phyloP scores from a whole-genome alignment of 495 filamentous ascomycete species.

The Aspergillus indologenus region DNA sequence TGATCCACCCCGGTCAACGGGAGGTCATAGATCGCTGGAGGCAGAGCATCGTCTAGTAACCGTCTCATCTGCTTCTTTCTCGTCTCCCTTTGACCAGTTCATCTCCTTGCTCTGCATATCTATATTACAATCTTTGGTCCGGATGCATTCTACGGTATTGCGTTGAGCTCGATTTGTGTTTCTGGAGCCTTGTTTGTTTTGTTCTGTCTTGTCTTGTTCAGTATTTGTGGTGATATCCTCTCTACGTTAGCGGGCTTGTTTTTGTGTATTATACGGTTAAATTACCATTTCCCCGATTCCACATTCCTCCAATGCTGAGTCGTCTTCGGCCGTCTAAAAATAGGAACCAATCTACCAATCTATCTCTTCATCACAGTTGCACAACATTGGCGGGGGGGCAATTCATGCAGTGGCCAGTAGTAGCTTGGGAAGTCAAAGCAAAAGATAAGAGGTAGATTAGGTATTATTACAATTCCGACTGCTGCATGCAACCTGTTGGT shows the following conservation, averaged over 20 bases:
- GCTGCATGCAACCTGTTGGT: neutral
- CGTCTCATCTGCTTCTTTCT: neutral
- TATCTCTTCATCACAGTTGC: too few species aligned
- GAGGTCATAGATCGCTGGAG: conserved; percentile 91
- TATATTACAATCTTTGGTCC: neutral
- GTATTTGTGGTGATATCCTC: neutral
- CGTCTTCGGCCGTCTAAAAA: neutral
- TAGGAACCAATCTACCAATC: neutral
- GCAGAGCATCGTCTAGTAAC: conserved; percentile 58
- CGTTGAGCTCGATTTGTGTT: neutral
- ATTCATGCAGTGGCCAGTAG: too few species aligned
- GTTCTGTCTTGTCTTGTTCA: neutral
- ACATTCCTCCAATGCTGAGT: too few species aligned
- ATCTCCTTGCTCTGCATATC: neutral
- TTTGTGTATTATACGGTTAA: neutral
- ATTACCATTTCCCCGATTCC: neutral
- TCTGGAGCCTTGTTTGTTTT: neutral
- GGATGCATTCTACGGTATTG: neutral
- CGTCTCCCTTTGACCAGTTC: conserved; percentile 13
- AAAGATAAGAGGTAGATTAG: too few species aligned
- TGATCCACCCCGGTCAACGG: conserved; percentile 56
- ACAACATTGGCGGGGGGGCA: too few species aligned
- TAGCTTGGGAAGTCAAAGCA: too few species aligned
- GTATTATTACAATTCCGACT: neutral
- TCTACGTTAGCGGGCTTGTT: neutral